Conservation (phyloP, 192 early-diverging fungal species). For the Linnemannia zychae region DNA sequence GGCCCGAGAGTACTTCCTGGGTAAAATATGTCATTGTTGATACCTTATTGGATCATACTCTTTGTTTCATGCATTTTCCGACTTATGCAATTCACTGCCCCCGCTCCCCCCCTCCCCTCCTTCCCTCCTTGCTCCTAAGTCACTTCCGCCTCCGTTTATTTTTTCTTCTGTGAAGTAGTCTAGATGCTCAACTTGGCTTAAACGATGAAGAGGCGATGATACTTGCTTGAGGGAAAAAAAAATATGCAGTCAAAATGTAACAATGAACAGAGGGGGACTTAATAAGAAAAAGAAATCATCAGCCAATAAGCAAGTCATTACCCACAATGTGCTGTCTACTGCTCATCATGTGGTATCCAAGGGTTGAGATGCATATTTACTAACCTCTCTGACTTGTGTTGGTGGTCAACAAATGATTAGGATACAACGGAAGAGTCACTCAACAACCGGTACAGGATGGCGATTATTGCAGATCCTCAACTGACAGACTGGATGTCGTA, state of each 20-base stretch:
- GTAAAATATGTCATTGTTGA: conserved; percentile 12
- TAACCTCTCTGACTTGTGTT: background rate
- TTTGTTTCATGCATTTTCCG: too few species aligned
- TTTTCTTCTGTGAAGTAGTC: background rate
- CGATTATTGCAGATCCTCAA: conserved; percentile 92
- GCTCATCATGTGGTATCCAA: too few species aligned
- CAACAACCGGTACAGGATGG: conserved; percentile 58
- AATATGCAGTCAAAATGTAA: too few species aligned
- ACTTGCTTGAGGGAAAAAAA: too few species aligned
- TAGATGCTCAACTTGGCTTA: too few species aligned
- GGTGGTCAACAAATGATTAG: background rate
- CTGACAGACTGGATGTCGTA: conserved; percentile 94
- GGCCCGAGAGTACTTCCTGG: conserved; percentile 37
- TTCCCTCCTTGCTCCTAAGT: too few species aligned
- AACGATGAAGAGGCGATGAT: too few species aligned
- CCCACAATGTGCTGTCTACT: background rate
- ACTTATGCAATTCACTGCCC: background rate
- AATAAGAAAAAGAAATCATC: too few species aligned
- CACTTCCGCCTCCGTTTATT: background rate
- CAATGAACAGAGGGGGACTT: too few species aligned
- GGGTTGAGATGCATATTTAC: too few species aligned
- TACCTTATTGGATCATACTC: too few species aligned
- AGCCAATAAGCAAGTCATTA: background rate
- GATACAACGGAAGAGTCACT: background rate
- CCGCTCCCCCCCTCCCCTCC: too few species aligned